Conservation (phyloP, 306 rosid genomes). For the Morella rubra region DNA sequence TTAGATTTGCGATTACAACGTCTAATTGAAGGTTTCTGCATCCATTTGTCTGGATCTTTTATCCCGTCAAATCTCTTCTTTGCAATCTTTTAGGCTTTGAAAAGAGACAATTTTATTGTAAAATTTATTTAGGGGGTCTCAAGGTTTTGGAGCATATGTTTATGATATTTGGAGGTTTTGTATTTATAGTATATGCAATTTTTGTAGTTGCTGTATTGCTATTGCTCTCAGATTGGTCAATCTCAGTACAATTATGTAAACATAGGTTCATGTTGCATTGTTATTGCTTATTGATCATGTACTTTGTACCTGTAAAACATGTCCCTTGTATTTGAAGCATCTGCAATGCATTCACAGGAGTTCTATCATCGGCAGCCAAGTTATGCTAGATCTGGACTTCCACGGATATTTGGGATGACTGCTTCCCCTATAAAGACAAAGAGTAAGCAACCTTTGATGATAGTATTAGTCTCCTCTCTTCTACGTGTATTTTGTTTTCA, state of each 20-base stretch:
- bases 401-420: slow-evolving; percentile 88
- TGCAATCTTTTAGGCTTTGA: not conserved
- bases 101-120: not conserved
- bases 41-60: not conserved
- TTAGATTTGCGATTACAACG: not conserved
- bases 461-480: not conserved
- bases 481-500: not conserved
- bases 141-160: too few relatives aligned
- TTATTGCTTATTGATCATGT: slow-evolving; percentile 9
- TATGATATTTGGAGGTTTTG: slow-evolving; percentile 5
- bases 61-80: not conserved
- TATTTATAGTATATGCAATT: slow-evolving; percentile 14
- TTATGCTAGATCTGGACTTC: slow-evolving; percentile 47
- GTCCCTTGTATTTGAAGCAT: slow-evolving; percentile 16
- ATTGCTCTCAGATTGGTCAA: not conserved
- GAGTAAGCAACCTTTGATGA: slow-evolving; percentile 40
- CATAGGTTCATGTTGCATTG: slow-evolving; percentile 5
- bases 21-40: not conserved
- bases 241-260: not conserved
- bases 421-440: slow-evolving; percentile 87
- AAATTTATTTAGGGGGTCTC: too few relatives aligned
- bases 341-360: slow-evolving; percentile 54
- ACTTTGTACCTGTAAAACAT: slow-evolving; percentile 4
- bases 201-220: not conserved
- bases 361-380: slow-evolving; percentile 59